Evolutionary conservation across 2,329 filamentous ascomycete species (phyloP).

Genomic region (Diaporthe ampelina): DNA sequence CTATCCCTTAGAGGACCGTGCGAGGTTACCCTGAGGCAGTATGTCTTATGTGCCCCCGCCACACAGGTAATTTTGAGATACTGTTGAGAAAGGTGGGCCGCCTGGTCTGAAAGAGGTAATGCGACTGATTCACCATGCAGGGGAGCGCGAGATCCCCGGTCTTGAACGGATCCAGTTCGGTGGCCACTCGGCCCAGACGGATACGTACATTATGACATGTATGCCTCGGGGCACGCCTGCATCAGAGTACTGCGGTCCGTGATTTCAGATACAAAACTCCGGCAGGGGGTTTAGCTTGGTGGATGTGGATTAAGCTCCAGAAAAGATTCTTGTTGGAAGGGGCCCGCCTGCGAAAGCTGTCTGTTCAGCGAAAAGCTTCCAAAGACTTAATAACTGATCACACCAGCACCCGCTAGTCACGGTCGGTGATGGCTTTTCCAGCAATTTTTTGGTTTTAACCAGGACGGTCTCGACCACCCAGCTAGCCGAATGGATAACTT

Average conservation of each 20-base stretch:
- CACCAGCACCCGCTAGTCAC: neutral
- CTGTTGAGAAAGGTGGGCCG: too few species aligned
- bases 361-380: neutral
- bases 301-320: conserved; percentile 1
- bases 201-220: neutral
- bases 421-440: neutral
- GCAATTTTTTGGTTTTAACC: neutral
- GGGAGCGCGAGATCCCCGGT: too few species aligned
- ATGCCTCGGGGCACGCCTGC: neutral
- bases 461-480: neutral
- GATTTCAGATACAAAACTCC: neutral
- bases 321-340: conserved; percentile 1
- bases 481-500: neutral
- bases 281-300: neutral
- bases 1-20: too few species aligned
- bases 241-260: neutral
- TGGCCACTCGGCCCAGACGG: conserved; percentile 1
- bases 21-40: too few species aligned
- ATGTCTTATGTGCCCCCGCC: too few species aligned
- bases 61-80: too few species aligned
- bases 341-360: neutral
- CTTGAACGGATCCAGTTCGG: neutral
- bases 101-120: too few species aligned
- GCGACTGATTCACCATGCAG: too few species aligned
- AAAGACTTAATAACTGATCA: neutral